These are phyloP conservation scores for Cinnamomum chago DNA, from an alignment of 164 flowering plant species.

Conservation along the genomic window DNA sequence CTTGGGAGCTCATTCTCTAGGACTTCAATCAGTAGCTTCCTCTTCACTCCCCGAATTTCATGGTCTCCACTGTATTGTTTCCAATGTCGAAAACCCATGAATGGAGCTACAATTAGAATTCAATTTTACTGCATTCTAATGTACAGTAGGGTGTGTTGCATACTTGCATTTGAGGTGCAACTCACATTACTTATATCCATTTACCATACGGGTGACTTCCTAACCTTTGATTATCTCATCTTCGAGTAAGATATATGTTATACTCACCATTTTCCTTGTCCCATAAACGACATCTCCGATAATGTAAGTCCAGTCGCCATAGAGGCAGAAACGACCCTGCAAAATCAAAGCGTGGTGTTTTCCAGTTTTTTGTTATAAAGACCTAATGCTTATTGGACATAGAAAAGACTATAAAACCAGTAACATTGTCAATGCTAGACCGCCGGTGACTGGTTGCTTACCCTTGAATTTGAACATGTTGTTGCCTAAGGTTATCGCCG, in stretches of 20 bases:
- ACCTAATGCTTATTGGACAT: not conserved
- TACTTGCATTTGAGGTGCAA: no score
- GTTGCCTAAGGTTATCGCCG: constrained; percentile 39
- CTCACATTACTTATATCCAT: no score
- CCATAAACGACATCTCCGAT: constrained; percentile 13
- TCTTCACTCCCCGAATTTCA: constrained; percentile 48
- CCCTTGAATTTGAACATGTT: constrained; percentile 33
- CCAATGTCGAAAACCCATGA: not conserved
- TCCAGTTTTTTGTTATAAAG: no score
- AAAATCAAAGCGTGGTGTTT: not conserved
- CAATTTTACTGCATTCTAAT: no score
- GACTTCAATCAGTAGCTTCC: constrained; percentile 49
- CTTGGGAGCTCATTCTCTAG: constrained; percentile 55
- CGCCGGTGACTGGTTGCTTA: constrained; percentile 9
- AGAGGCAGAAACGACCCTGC: constrained; percentile 13
- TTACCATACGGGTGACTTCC: no score
- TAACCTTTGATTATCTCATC: not conserved
- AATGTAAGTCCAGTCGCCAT: constrained; percentile 16
- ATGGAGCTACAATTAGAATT: not conserved
- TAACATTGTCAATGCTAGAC: not conserved
- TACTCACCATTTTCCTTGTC: constrained; percentile 25
- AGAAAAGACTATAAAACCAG: not conserved
- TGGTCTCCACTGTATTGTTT: constrained; percentile 28
- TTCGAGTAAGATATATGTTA: not conserved
- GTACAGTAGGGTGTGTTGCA: no score